Percentiles rank a stretch among this genome's conserved stretches.
phyloP scores from a whole-genome alignment of 768 basidiomycete species.

The Naganishia kalamii region DNA sequence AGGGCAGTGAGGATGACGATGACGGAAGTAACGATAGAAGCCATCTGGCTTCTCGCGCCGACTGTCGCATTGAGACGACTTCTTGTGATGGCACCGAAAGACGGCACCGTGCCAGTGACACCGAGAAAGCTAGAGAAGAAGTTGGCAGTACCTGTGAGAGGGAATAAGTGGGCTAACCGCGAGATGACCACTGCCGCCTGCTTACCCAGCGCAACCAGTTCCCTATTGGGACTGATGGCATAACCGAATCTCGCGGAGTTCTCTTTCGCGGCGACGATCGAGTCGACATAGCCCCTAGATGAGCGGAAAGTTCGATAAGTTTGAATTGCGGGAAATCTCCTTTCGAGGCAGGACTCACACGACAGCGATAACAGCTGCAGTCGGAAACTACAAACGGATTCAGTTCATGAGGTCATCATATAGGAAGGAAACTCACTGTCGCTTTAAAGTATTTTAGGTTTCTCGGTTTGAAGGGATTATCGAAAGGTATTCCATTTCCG shows the following conservation, averaged over 20 bases:
- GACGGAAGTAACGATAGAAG: slow-evolving; percentile 64
- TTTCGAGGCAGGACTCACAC: slow-evolving; percentile 51
- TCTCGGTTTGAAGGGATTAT: slow-evolving; percentile 61
- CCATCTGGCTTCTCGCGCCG: slow-evolving; percentile 81
- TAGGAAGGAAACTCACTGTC: slow-evolving; percentile 49
- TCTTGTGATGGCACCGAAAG: slow-evolving; percentile 85
- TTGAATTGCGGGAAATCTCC: neutral
- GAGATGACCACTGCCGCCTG: slow-evolving; percentile 14
- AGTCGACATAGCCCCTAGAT: slow-evolving; percentile 87
- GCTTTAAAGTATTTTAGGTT: slow-evolving; percentile 62
- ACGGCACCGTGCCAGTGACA: slow-evolving; percentile 74
- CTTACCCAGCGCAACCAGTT: slow-evolving; percentile 74
- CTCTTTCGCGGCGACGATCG: slow-evolving; percentile 91
- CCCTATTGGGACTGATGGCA: slow-evolving; percentile 85
- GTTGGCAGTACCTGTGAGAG: slow-evolving; percentile 61
- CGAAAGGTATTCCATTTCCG: slow-evolving; percentile 55
- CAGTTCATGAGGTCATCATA: neutral
- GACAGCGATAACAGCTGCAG: slow-evolving; percentile 64
- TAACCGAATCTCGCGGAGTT: slow-evolving; percentile 78
- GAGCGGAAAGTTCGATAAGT: neutral
- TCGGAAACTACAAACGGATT: slow-evolving; percentile 35
- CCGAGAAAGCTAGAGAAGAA: slow-evolving; percentile 65
- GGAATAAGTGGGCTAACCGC: slow-evolving; percentile 1
- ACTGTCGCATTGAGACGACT: slow-evolving; percentile 72
- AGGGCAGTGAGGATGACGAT: slow-evolving; percentile 77